Percentiles rank a stretch among this genome's conserved stretches.
Evolutionary conservation across 2,329 filamentous ascomycete genomes (phyloP).

Genomic region (Colletotrichum trifolii): DNA sequence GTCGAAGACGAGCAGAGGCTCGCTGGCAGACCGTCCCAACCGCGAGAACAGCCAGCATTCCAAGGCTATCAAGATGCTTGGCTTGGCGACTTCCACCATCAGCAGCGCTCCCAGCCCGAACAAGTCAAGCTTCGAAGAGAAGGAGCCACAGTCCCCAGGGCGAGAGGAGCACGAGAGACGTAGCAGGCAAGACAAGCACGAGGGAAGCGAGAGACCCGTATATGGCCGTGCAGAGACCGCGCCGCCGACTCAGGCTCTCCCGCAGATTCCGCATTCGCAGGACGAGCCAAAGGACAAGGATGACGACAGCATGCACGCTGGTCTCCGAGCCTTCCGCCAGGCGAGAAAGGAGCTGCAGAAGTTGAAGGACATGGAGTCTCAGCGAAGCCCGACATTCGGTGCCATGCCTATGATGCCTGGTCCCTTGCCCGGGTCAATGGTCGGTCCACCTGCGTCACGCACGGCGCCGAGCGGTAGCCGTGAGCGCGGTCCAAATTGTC

Average conservation of each 20-base stretch:
- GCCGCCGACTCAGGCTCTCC: conserved; percentile 5
- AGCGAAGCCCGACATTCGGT: conserved; percentile 46
- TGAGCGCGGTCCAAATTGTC: conserved; percentile 43
- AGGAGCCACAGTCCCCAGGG: conserved; percentile 43
- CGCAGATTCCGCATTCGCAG: conserved; percentile 20
- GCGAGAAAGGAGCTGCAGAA: conserved; percentile 67
- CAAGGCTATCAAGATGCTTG: conserved; percentile 72
- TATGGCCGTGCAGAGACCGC: conserved; percentile 1
- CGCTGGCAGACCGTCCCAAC: conserved; percentile 62
- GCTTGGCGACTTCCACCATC: conserved; percentile 59
- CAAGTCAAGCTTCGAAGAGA: conserved; percentile 51
- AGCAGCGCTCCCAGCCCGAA: conserved; percentile 53
- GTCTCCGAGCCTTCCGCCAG: conserved; percentile 67
- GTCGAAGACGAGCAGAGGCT: conserved; percentile 75
- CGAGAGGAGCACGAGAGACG: conserved; percentile 40
- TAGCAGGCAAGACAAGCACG: background rate
- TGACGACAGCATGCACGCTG: conserved; percentile 59
- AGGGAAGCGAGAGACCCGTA: background rate
- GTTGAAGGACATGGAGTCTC: conserved; percentile 63
- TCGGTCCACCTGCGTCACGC: conserved; percentile 36
- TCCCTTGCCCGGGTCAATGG: conserved; percentile 7
- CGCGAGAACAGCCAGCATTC: conserved; percentile 56
- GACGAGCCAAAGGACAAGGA: conserved; percentile 45
- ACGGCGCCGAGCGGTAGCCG: conserved; percentile 38
- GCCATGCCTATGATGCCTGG: conserved; percentile 39